A percentile compares a stretch with the other conserved stretches of the same genome.
phyloP scores from a whole-genome alignment of 2,329 filamentous ascomycete species.

The Fusarium tjaetaba region DNA sequence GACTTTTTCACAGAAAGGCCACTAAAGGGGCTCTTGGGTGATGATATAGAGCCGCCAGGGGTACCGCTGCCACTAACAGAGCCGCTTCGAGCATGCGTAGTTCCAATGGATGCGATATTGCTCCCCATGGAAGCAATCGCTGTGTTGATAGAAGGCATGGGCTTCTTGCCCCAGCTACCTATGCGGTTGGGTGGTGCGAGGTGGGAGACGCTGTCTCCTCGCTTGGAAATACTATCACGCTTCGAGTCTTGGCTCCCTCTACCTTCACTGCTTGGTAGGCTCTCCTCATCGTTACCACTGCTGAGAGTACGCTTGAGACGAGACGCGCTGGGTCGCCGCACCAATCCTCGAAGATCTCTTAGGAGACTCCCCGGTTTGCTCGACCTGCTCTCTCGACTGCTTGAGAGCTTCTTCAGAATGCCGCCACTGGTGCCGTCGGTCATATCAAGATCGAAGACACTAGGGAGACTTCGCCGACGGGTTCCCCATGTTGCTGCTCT shows the following conservation, averaged over 20 bases:
- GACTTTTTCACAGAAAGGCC: slow-evolving; percentile 58
- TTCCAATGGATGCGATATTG: slow-evolving; percentile 65
- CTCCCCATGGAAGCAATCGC: slow-evolving; percentile 66
- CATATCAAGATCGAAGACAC: slow-evolving; percentile 62
- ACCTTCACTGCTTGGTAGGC: slow-evolving; percentile 35
- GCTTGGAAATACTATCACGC: slow-evolving; percentile 49
- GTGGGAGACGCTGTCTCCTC: slow-evolving; percentile 55
- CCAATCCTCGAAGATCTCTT: slow-evolving; percentile 60
- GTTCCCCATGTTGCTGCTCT: slow-evolving; percentile 77
- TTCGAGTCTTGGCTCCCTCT: slow-evolving; percentile 44
- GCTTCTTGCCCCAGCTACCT: slow-evolving; percentile 63
- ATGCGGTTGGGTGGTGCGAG: slow-evolving; percentile 63
- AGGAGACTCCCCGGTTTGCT: slow-evolving; percentile 60
- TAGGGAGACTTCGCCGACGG: slow-evolving; percentile 71
- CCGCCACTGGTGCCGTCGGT: slow-evolving; percentile 67
- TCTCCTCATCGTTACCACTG: slow-evolving; percentile 47
- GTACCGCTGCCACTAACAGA: slow-evolving; percentile 68
- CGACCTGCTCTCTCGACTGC: slow-evolving; percentile 58
- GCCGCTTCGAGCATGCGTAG: slow-evolving; percentile 65
- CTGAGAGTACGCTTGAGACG: slow-evolving; percentile 60
- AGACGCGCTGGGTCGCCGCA: slow-evolving; percentile 60
- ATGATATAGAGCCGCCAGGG: slow-evolving; percentile 61
- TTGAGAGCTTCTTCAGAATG: slow-evolving; percentile 70
- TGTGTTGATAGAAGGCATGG: slow-evolving; percentile 67
- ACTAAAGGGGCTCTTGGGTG: slow-evolving; percentile 62